Base-by-base conservation (phyloP, 495 filamentous ascomycete genomes). In the Xylaria curta region DNA sequence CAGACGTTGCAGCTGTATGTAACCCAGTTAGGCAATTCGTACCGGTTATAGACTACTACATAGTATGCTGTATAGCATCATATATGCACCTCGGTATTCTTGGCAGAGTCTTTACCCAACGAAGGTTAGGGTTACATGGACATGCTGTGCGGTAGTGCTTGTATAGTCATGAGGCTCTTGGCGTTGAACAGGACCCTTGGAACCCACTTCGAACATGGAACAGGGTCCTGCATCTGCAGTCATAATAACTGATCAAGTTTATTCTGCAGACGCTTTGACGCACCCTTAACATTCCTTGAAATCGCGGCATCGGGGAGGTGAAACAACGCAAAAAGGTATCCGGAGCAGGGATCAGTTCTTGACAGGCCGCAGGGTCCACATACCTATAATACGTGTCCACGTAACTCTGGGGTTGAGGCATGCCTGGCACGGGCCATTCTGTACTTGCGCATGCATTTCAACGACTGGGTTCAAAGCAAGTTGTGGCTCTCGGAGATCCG, bases 241-340 rank as follows among this genome's bases (percentile, higher is more conserved):
- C 31, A 56, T 6, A 26, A 31, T 21, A 3, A 36, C 21, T 17
- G 49, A 67, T 67, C 65, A 56, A 26, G 65, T 24, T 31, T 56
- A 36, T 33, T 13, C 65, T 67, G 65, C 65, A 67, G 65, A 28
- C 65, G 65, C 65, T 67, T 54, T 67, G 65, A 67, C 65, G n/a
- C 26, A 59, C 56, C 26, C 15, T 59, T 36, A 31, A 38, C n/a
- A 38, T 24, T 54, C 49, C 24, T 31, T 49, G 2, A 65, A 33
- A 46, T 49, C 21, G 38, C 60, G 21, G 38, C 17, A 19, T 38
- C 19, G 21, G 60, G 38, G 21, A 24, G 9, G 38, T 44, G 60
- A 63, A 63, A 63, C 38, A 4, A 13, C 5, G 38, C 60, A 42
- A 0, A 13, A 42, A 42, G 24, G 40, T 65, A n/a, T 49, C 42